Conservation (phyloP, 2,329 filamentous ascomycete species). For the Pseudogymnoascus sp. region DNA sequence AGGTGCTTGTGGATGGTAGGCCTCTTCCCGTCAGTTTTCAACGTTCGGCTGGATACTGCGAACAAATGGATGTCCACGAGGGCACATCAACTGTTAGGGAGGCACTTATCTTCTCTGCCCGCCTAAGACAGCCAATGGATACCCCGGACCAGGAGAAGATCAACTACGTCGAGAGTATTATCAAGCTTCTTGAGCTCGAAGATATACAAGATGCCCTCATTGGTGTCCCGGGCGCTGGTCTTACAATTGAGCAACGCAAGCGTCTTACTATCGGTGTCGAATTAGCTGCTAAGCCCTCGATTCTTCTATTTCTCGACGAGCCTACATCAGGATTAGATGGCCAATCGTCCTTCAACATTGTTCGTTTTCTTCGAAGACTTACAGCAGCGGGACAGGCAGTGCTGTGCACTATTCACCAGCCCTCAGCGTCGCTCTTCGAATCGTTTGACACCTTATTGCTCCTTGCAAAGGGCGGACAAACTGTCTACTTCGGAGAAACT, state of each 20-base stretch:
- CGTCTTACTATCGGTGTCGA: slow-evolving; percentile 54
- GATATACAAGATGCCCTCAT: slow-evolving; percentile 60
- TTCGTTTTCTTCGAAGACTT: slow-evolving; percentile 53
- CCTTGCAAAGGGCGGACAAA: slow-evolving; percentile 56
- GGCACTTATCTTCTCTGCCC: slow-evolving; percentile 75
- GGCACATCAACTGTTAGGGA: slow-evolving; percentile 79
- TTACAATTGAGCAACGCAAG: slow-evolving; percentile 56
- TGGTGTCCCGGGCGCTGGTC: slow-evolving; percentile 51
- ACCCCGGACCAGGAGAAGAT: slow-evolving; percentile 69
- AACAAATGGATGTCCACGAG: slow-evolving; percentile 86
- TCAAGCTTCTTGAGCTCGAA: slow-evolving; percentile 53
- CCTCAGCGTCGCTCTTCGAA: slow-evolving; percentile 44
- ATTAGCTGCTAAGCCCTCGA: slow-evolving; percentile 46
- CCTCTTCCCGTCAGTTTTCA: slow-evolving; percentile 77
- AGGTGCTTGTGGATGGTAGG: slow-evolving; percentile 61
- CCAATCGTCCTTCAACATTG: slow-evolving; percentile 56
- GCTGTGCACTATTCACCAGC: slow-evolving; percentile 50
- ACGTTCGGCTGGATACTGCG: slow-evolving; percentile 66
- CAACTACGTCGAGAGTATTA: slow-evolving; percentile 76
- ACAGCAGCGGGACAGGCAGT: slow-evolving; percentile 46
- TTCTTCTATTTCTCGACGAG: slow-evolving; percentile 55
- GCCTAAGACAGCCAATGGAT: slow-evolving; percentile 73
- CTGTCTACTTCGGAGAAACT: slow-evolving; percentile 62
- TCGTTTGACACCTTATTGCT: slow-evolving; percentile 55
- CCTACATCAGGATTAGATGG: slow-evolving; percentile 56